These are phyloP conservation scores for Albugo laibachii DNA, from an alignment of 352 stramenopile species.

Conservation along the genomic window DNA sequence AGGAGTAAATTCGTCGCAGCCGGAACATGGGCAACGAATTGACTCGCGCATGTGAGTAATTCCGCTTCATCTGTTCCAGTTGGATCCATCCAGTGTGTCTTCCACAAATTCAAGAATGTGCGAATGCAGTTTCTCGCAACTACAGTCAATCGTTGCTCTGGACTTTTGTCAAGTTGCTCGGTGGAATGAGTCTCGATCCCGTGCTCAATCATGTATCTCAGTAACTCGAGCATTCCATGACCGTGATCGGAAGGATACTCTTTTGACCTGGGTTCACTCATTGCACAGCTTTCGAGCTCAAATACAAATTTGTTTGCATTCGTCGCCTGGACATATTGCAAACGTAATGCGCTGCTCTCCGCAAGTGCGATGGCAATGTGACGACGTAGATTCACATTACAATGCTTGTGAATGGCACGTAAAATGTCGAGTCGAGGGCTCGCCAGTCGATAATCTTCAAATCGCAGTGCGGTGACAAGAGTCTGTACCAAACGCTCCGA, in stretches of 20 bases:
- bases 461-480: conserved; percentile 59
- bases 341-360: conserved; percentile 39
- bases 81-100: conserved; percentile 54
- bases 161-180: no score
- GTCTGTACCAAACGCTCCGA: conserved; percentile 53
- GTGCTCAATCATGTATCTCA: conserved; percentile 70
- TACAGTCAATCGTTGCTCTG: background rate
- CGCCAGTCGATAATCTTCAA: conserved; percentile 72
- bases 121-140: conserved; percentile 50
- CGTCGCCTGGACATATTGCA: conserved; percentile 43
- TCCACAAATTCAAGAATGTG: conserved; percentile 43
- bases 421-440: conserved; percentile 64
- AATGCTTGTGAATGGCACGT: conserved; percentile 71
- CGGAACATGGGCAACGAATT: conserved; percentile 72
- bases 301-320: conserved; percentile 18
- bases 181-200: conserved; percentile 18
- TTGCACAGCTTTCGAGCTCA: conserved; percentile 22
- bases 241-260: conserved; percentile 31
- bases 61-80: conserved; percentile 64
- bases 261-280: background rate
- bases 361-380: conserved; percentile 48
- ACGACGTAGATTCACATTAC: conserved; percentile 12
- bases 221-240: conserved; percentile 60
- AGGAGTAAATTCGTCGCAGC: conserved; percentile 29
- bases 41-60: conserved; percentile 56